Base-by-base conservation (phyloP, 805 yeast genomes). In the Kodamaea nitidulidarum region DNA sequence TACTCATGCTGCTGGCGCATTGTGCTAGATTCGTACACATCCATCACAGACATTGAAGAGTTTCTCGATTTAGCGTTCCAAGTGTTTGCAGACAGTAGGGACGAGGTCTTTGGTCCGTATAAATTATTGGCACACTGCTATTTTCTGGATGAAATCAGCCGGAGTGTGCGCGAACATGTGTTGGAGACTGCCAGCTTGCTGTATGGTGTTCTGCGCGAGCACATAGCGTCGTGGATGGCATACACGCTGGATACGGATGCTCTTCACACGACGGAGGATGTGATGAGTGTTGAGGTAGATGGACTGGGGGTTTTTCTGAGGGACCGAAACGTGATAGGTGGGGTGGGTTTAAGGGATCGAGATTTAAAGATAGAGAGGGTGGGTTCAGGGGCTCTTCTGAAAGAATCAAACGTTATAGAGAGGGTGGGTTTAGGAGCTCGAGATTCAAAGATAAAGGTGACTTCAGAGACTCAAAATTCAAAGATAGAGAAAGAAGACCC, bases 21-120 rank as follows among this genome's bases (percentile, higher is more conserved):
- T 9, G 48, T 56, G 25, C 29, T 61, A 2, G 52, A 50, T 20
- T 55, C 56, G 10, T 48, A 55, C 8, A 48, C 58, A 15, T 52
- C 64, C 12, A 49, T 68, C 12, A 52, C 52, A 14, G 73, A 67
- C 36, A 46, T 67, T 15, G 72, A 67, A 40, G 71, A 65, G 11
- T 47, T 59, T 27, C 47, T 65, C 21, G 70, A 61, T 11, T 40
- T 54, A 16, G 48, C 63, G 7, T 43, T 51, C n/a, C 32, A 40
- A 3, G 44, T 48, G 11, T 42, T 63, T 14, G 36, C 38, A 24
- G 43, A 45, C 4, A 45, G 45, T 28, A 46, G 54, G 26, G 51
- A 56, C 35, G 10, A 45, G n/a, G 38, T 37, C 4, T 47, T 65
- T 30, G 67, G 68, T 1, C 32, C 59, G 1, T 51, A 56, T 45